Evolutionary conservation across 257 asterid species (phyloP).

Genomic region (Scutellaria galericulata): DNA sequence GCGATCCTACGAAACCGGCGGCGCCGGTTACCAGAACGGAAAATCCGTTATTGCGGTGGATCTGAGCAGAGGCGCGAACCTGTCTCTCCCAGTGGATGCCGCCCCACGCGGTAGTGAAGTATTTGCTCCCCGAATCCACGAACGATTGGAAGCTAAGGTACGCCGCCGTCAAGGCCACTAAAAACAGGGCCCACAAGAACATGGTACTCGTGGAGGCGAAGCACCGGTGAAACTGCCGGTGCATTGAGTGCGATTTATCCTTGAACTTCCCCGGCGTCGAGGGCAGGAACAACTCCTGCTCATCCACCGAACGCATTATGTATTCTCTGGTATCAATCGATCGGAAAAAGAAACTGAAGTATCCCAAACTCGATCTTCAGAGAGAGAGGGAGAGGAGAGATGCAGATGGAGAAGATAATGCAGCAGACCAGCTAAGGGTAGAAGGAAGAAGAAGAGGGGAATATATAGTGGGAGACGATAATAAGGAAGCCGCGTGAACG

Average conservation of each 20-base stretch:
- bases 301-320: slow-evolving; percentile 53
- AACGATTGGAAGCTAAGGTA: slow-evolving; percentile 72
- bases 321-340: background rate
- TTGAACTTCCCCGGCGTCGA: slow-evolving; percentile 76
- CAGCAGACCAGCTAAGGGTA: slow-evolving; percentile 51
- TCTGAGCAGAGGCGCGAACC: slow-evolving; percentile 58
- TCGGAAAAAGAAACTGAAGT: background rate
- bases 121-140: slow-evolving; percentile 56
- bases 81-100: slow-evolving; percentile 68
- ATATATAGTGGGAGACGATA: slow-evolving; percentile 61
- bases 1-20: slow-evolving; percentile 80
- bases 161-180: slow-evolving; percentile 72
- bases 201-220: slow-evolving; percentile 78
- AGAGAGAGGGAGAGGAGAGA: slow-evolving; percentile 34
- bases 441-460: slow-evolving; percentile 3
- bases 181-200: slow-evolving; percentile 77
- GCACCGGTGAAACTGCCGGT: slow-evolving; percentile 68
- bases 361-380: background rate
- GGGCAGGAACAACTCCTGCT: slow-evolving; percentile 62
- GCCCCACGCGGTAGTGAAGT: slow-evolving; percentile 66
- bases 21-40: slow-evolving; percentile 81
- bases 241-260: slow-evolving; percentile 56
- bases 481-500: slow-evolving; percentile 56
- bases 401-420: slow-evolving; percentile 51
- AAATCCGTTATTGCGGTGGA: slow-evolving; percentile 59